phyloP scores from a whole-genome alignment of 2,329 filamentous ascomycete species.

The Chrysoporthe cubensis region DNA sequence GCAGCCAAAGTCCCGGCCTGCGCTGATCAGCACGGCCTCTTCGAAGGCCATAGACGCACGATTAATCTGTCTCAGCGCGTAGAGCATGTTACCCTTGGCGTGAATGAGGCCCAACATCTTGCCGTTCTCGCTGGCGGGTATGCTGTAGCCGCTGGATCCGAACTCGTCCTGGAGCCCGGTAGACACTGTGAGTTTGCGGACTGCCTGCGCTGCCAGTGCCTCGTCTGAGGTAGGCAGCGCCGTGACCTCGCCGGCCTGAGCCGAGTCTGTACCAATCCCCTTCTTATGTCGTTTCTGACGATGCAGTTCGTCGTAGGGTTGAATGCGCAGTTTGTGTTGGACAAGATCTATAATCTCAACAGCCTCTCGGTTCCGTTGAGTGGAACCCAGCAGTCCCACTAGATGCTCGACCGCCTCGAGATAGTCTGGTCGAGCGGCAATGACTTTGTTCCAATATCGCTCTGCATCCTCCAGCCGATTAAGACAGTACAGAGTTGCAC shows the following conservation, averaged over 20 bases:
- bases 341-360: conserved; percentile 86
- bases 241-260: conserved; percentile 24
- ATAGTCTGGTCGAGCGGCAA: conserved; percentile 82
- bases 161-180: conserved; percentile 48
- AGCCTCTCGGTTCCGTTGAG: conserved; percentile 80
- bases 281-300: conserved; percentile 33
- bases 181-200: conserved; percentile 24
- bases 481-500: conserved; percentile 84
- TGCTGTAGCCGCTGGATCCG: conserved; percentile 80
- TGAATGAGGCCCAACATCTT: conserved; percentile 92
- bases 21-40: conserved; percentile 88
- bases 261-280: conserved; percentile 32
- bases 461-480: conserved; percentile 84
- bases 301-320: conserved; percentile 31
- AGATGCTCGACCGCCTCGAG: conserved; percentile 96
- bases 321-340: conserved; percentile 69
- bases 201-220: conserved; percentile 31
- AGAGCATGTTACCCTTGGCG: conserved; percentile 98
- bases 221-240: conserved; percentile 31
- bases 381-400: conserved; percentile 81
- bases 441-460: conserved; percentile 81
- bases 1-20: conserved; percentile 69
- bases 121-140: conserved; percentile 86
- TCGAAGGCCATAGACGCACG: conserved; percentile 89
- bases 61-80: conserved; percentile 80